Evolutionary conservation across 2,329 filamentous ascomycete species (phyloP).

Genomic region (Penicillium fuscoglaucum): DNA sequence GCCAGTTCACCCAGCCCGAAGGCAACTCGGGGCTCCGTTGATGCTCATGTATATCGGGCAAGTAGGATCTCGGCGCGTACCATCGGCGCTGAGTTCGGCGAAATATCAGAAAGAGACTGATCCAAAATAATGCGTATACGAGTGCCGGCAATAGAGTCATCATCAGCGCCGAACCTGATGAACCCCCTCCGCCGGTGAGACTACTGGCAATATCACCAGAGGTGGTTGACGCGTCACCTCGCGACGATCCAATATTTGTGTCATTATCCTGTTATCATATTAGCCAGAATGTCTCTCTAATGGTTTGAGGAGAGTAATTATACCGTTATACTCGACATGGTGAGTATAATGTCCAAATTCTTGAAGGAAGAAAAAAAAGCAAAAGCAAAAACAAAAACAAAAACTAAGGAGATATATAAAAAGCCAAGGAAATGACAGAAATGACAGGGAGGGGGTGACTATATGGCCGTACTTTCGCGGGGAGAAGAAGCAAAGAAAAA

Average conservation of each 20-base stretch:
- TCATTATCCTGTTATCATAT: slow-evolving; percentile 37
- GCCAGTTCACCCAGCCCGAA: slow-evolving; percentile 55
- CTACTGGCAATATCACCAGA: slow-evolving; percentile 32
- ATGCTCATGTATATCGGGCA: slow-evolving; percentile 45
- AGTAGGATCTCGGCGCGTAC: slow-evolving; percentile 47
- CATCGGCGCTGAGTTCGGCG: slow-evolving; percentile 48
- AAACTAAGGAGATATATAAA: neutral
- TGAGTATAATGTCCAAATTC: slow-evolving; percentile 6
- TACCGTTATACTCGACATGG: slow-evolving; percentile 22
- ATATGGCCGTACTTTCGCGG: slow-evolving; percentile 14
- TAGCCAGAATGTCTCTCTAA: neutral
- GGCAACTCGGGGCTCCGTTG: slow-evolving; percentile 52
- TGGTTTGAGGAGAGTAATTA: neutral
- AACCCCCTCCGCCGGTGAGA: slow-evolving; percentile 42
- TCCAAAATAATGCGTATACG: slow-evolving; percentile 46
- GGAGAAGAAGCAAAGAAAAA: slow-evolving; percentile 5
- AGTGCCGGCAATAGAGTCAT: slow-evolving; percentile 52
- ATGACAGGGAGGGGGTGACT: neutral
- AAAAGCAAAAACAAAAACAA: no score
- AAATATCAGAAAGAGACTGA: slow-evolving; percentile 49
- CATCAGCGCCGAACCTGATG: slow-evolving; percentile 52
- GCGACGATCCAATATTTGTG: slow-evolving; percentile 44
- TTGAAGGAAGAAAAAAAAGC: fast-evolving
- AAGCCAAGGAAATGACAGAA: slow-evolving; percentile 3
- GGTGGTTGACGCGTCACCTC: slow-evolving; percentile 40